Evolutionary conservation across 1,284 basidiomycete genomes (phyloP), one percentile per base, ranked within the genome.

Genomic region (Ceratobasidium sp.): DNA sequence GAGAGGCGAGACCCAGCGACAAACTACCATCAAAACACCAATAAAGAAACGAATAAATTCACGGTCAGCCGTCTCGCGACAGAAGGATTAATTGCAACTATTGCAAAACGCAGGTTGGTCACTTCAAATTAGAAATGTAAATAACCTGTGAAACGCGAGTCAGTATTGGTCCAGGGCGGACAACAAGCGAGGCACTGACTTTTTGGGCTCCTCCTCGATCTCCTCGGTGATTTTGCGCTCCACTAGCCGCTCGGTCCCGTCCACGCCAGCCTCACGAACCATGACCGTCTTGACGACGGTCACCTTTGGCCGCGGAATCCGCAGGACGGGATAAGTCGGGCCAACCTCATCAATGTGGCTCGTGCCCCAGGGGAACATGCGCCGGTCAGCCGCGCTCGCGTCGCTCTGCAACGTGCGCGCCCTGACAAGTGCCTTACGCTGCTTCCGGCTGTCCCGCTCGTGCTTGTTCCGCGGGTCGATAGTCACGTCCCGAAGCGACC

Each of bases 11-110:
- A 56, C 49, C 49, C 23, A 30, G 21, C 23, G 28, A 53, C 53
- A 56, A 36, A 56, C 16, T 30, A 33, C 36, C 18, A 42, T n/a
- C 49, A 56, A 67, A 49, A 58, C 58, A 60, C 38, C 66, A 70
- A 70, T 70, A 70, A 60, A 70, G 66, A 70, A 70, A 42, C 8
- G 66, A 70, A 70, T 70, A 70, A 70, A 59, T 70, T 70, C 66
- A 70, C 54, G 53, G 54, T 67, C n/a, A 42, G 51, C 49, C 30
- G 48, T 40, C 18, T 18, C 25, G 54, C 66, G 36, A 48, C 66
- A 21, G 40, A 36, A 60, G 42, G 59, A 70, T 70, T 70, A 70
- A 70, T 70, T 70, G 66, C 66, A 59, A 59, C 25, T 33, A 70
- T 62, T 62, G 46, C 46, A 48, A 28, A 21, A 21, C 7, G 58